A percentile compares a stretch with the other conserved stretches of the same genome.
These are phyloP conservation scores for Arabidopsis lyrata DNA, from an alignment of 441 rosid genomes.

Conservation along the genomic window DNA sequence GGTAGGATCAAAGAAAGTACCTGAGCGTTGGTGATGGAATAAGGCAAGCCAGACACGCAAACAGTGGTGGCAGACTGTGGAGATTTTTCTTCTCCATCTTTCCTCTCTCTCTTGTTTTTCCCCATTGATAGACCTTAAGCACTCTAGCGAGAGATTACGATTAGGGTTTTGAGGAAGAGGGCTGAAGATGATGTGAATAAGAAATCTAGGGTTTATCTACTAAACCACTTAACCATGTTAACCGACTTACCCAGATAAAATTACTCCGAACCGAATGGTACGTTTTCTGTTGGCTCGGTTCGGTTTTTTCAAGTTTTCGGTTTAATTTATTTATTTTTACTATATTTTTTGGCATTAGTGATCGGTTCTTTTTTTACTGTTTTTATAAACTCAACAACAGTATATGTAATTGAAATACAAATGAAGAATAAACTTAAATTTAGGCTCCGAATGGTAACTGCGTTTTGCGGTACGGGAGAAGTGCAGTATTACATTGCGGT, in stretches of 20 bases:
- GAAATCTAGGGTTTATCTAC: slow-evolving; percentile 35
- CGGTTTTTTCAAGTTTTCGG: slow-evolving; percentile 37
- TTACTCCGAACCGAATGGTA: neutral
- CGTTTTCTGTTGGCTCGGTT: slow-evolving; percentile 9
- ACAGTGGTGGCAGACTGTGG: slow-evolving; percentile 77
- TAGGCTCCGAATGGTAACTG: too few relatives aligned
- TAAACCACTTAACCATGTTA: slow-evolving; percentile 29
- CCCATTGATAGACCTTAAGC: slow-evolving; percentile 53
- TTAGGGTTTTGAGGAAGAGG: slow-evolving; percentile 18
- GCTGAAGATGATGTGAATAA: neutral
- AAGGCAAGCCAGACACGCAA: slow-evolving; percentile 83
- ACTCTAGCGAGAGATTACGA: slow-evolving; percentile 13
- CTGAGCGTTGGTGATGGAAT: slow-evolving; percentile 84
- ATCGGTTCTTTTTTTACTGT: too few relatives aligned
- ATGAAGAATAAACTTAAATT: neutral
- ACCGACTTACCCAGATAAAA: slow-evolving; percentile 5
- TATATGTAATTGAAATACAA: neutral
- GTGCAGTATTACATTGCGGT: too few relatives aligned
- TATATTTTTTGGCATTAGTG: neutral
- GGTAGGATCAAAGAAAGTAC: slow-evolving; percentile 41
- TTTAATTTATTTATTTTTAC: neutral
- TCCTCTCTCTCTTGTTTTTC: slow-evolving; percentile 57
- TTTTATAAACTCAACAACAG: neutral
- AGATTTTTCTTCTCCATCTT: slow-evolving; percentile 50
- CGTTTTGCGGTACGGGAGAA: too few relatives aligned